phyloP scores from a whole-genome alignment of 192 early-diverging fungal species.

The Rhizophagus clarus region DNA sequence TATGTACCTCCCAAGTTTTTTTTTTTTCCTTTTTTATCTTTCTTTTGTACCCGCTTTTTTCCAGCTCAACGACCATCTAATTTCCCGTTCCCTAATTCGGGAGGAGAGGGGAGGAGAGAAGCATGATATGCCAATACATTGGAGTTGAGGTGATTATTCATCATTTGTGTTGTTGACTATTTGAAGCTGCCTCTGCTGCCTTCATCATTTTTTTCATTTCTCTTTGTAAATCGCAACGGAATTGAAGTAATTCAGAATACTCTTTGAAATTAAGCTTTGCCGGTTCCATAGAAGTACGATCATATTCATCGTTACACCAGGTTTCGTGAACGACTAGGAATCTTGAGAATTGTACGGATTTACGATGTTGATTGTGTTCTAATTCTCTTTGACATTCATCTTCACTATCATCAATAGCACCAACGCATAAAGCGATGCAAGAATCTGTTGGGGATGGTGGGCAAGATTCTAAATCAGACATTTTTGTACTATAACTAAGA shows the following conservation, averaged over 20 bases:
- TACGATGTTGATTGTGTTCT: slow-evolving; percentile 16
- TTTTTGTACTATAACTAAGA: background rate
- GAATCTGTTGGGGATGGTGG: background rate
- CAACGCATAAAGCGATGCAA: background rate
- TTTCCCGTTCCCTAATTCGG: too few relatives aligned
- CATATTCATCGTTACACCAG: slow-evolving; percentile 45
- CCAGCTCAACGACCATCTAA: too few relatives aligned
- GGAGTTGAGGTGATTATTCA: too few relatives aligned
- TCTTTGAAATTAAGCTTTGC: slow-evolving; percentile 44
- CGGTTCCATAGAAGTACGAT: slow-evolving; percentile 42
- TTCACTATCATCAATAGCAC: background rate
- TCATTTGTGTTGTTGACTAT: background rate
- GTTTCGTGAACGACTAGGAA: slow-evolving; percentile 44
- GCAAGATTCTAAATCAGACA: background rate
- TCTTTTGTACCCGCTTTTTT: too few relatives aligned
- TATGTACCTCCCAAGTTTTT: too few relatives aligned
- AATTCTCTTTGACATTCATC: slow-evolving; percentile 10
- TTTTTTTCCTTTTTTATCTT: too few relatives aligned
- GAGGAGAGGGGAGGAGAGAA: too few relatives aligned
- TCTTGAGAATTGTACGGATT: slow-evolving; percentile 46
- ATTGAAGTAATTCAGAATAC: slow-evolving; percentile 39
- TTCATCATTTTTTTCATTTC: slow-evolving; percentile 39
- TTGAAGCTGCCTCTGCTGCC: background rate
- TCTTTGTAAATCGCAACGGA: slow-evolving; percentile 41
- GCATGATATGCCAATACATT: too few relatives aligned